These are phyloP conservation scores for Fusarium sp. DNA, from an alignment of 2,329 filamentous ascomycete species.

Conservation along the genomic window DNA sequence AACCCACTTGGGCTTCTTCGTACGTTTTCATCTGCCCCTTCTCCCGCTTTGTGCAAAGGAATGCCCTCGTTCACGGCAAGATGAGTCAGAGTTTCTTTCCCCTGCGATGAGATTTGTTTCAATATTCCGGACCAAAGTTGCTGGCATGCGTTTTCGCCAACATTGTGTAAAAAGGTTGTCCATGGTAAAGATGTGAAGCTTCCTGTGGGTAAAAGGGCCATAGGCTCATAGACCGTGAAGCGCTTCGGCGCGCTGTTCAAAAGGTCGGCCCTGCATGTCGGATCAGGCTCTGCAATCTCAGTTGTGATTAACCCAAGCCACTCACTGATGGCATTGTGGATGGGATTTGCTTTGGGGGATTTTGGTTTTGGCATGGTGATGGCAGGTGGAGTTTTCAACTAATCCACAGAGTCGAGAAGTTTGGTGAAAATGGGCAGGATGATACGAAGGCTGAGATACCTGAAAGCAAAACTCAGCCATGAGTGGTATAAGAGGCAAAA, in stretches of 20 bases:
- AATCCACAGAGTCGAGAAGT: conserved; percentile 5
- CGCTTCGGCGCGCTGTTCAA: conserved; percentile 62
- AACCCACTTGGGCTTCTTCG: conserved; percentile 79
- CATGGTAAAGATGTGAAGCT: conserved; percentile 62
- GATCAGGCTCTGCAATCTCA: neutral
- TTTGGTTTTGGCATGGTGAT: conserved; percentile 46
- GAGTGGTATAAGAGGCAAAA: neutral
- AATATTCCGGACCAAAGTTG: conserved; percentile 65
- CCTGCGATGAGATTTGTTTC: conserved; percentile 56
- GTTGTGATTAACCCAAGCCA: conserved; percentile 45
- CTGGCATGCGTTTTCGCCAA: conserved; percentile 41
- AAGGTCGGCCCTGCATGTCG: conserved; percentile 47
- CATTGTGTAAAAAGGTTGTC: conserved; percentile 51
- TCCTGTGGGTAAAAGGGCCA: conserved; percentile 69
- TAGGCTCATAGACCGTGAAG: conserved; percentile 70
- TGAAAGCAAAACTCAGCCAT: neutral
- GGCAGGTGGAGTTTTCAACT: conserved; percentile 16
- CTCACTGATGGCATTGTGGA: conserved; percentile 48
- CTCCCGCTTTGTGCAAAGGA: conserved; percentile 56
- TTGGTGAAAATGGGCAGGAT: neutral
- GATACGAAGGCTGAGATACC: neutral
- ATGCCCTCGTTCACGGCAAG: conserved; percentile 73
- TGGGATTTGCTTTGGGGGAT: conserved; percentile 44
- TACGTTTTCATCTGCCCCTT: conserved; percentile 67
- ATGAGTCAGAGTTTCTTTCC: conserved; percentile 61